A percentile compares a stretch with the other conserved stretches of the same genome.
These are phyloP conservation scores for Didymella lethalis DNA, from an alignment of 2,329 filamentous ascomycete species.

Conservation along the genomic window DNA sequence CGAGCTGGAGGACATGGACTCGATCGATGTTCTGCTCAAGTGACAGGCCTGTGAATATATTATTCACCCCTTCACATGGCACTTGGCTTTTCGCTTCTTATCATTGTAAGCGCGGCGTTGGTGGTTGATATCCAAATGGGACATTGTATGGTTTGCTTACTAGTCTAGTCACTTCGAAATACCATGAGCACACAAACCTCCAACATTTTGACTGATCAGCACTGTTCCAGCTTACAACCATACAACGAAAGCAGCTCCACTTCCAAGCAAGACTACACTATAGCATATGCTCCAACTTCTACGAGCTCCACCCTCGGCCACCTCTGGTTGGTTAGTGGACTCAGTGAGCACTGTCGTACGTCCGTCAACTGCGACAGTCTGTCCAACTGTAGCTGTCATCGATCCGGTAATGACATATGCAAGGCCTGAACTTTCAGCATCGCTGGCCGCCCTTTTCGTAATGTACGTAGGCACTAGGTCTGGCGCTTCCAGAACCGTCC, in stretches of 20 bases:
- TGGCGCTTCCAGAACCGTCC: background rate
- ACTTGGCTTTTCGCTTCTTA: background rate
- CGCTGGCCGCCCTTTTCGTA: background rate
- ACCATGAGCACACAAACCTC: background rate
- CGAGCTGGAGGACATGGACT: constrained; percentile 50
- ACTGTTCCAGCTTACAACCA: background rate
- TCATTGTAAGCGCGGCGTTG: constrained; percentile 19
- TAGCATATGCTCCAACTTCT: background rate
- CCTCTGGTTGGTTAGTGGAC: constrained; percentile 1
- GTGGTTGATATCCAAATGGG: constrained; percentile 15
- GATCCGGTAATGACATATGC: background rate
- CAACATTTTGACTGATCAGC: background rate
- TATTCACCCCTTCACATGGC: background rate
- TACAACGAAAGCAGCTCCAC: background rate
- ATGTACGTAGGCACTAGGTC: background rate
- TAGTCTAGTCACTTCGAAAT: background rate
- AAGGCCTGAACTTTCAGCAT: background rate
- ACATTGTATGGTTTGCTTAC: background rate
- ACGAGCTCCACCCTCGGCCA: background rate
- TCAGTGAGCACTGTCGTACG: constrained; percentile 17
- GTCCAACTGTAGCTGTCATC: constrained; percentile 20
- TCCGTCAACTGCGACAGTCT: constrained; percentile 24
- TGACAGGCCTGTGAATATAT: constrained; percentile 19
- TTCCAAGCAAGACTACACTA: background rate
- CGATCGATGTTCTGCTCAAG: constrained; percentile 48